Base-by-base conservation (phyloP, 2,329 filamentous ascomycete species). In the Talaromyces sp. region DNA sequence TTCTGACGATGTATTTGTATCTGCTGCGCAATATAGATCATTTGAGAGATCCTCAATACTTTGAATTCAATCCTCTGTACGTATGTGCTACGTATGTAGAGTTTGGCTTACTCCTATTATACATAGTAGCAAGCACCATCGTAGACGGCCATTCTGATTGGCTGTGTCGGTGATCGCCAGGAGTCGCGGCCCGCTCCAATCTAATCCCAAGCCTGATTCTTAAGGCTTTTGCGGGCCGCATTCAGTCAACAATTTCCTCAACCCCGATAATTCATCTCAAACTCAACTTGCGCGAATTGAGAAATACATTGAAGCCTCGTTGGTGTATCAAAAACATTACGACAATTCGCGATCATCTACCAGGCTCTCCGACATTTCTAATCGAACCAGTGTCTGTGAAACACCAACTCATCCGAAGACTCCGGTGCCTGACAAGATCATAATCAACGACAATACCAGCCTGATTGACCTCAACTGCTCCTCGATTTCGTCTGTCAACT, bases 161-260 rank as follows among this genome's bases (percentile, higher is more conserved):
- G 51, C 51, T 19, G 15, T 25, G 27, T 11, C 29, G 27, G n/a
- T 31, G 58, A 61, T 61, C 58, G 58, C 58, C 58, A 61, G 58
- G 59, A 61, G 59, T 36, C 15, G 7, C 40, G 27, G 19, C 58
- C 58, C 58, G 38, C 58, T 15, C 47, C 3, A 34, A 47, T 31
- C 8, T 13, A 22, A 54, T 13, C 6, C 10, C 29, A 19, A n/a
- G 43, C 43, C 58, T 61, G 29, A 47, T 36, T 43, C 31, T 31
- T 51, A 36, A 61, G 58, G 58, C 43, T 17, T 43, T 49, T 36
- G 13, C 25, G 58, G 58, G 38, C 58, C 40, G 58, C 27, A 25
- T 45, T 29, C 58, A 47, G 27, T 27, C 22, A 61, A 36, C 31
- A 36, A 38, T 36, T 56, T 56, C 53, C 31, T 36, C 29, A 19